phyloP scores from a whole-genome alignment of 208 protist species.

The Crithidia sp. region DNA sequence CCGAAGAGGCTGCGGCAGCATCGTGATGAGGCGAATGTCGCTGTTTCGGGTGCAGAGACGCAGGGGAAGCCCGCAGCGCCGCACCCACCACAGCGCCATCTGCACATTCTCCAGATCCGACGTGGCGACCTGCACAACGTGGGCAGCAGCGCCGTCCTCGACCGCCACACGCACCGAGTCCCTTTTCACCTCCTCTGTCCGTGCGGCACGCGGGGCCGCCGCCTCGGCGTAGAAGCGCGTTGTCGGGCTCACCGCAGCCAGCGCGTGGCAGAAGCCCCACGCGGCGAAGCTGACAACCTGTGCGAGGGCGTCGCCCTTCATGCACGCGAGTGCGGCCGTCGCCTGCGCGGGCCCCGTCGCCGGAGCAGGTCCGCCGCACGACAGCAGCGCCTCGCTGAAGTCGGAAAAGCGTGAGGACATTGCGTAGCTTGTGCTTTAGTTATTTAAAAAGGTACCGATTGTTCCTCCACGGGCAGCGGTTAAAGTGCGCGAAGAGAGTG shows the following conservation, averaged over 20 bases:
- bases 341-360: not conserved
- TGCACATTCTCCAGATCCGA: not conserved
- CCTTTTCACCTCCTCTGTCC: not conserved
- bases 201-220: not conserved
- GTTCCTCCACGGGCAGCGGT: too few species aligned
- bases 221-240: constrained; percentile 6
- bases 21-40: constrained; percentile 2
- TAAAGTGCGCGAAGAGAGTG: too few species aligned
- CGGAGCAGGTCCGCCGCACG: not conserved
- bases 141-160: not conserved
- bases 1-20: not conserved
- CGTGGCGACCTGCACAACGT: not conserved
- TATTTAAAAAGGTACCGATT: not conserved
- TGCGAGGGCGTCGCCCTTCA: not conserved
- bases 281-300: constrained; percentile 1
- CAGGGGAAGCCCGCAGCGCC: constrained; percentile 1
- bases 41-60: constrained; percentile 2
- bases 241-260: constrained; percentile 2
- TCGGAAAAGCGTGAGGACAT: not conserved
- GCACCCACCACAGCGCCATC: constrained; percentile 3
- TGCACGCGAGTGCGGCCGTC: not conserved
- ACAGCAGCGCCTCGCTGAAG: constrained; percentile 1
- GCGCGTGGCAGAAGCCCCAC: not conserved
- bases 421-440: not conserved
- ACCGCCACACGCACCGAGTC: not conserved